Evolutionary conservation across 371 early-diverging fungal species (phyloP), one percentile per base, ranked within the genome.

Genomic region (Actinomucor elegans): DNA sequence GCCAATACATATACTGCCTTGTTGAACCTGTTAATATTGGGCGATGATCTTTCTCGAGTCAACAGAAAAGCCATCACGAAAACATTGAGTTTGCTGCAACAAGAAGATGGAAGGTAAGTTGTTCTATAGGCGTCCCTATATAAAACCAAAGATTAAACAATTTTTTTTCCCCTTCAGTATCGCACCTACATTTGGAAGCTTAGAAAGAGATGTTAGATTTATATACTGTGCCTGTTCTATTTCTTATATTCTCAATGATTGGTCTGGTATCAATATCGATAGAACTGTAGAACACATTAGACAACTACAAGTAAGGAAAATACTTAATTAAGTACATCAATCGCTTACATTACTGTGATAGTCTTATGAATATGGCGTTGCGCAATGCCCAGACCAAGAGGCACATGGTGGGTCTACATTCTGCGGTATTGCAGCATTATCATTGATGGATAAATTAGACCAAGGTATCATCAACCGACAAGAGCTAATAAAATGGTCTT

Each of bases 1-100:
- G 90, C 98, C 5, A 91, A 89, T 65, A 96, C 98, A 0, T 98
- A 97, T 71, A 91, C 94, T 1, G 97, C 97, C 1, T 70, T 98
- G 17, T 49, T 81, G 2, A 71, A 70, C 43, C 74, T 98, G 24
- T 54, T 94, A 4, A 66, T 93, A 24, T 83, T 98, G 26, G 93
- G 94, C 26, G 97, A 98, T 63, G 94, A 94, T 61, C 79, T 95
- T 27, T 71, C 86, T 10, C 80, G 95, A 7, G 95, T 97, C 15
- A 84, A 94, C 63, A 71, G 73, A 31, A 52, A 68, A 4, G 89
- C 88, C 0, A 88, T 94, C 42, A 42, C 86, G 0, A 55, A 52
- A 4, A 64, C 80, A 7, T 57, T 96, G 24, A 54, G 67, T 43
- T 54, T 64, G 18, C 65, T 94, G 36, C 97, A 97, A 66, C 81